Conservation (phyloP, 2,329 filamentous ascomycete species). For the Ceratocystis eucalypticola region DNA sequence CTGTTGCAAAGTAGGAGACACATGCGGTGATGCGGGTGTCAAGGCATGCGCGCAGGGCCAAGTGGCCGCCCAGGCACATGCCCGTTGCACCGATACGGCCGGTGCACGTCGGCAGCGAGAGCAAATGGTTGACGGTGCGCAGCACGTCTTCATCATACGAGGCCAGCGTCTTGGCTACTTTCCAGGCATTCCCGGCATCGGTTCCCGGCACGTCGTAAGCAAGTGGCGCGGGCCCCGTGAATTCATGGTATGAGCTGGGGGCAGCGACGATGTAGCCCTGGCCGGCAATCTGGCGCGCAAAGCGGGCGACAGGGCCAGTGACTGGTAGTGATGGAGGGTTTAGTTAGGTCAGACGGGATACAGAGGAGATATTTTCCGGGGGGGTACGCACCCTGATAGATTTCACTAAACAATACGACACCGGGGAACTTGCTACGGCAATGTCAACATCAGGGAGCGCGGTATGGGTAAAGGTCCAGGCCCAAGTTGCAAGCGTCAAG, state of each 20-base stretch:
- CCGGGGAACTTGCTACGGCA: conserved; percentile 55
- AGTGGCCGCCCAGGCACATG: conserved; percentile 89
- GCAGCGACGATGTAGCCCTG: conserved; percentile 90
- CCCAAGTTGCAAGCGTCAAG: too few relatives aligned
- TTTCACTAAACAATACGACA: conserved; percentile 81
- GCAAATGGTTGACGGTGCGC: conserved; percentile 54
- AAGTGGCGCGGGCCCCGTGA: conserved; percentile 69
- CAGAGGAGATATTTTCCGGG: not conserved
- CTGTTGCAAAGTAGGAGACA: conserved; percentile 84
- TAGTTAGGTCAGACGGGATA: not conserved
- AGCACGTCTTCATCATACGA: conserved; percentile 74
- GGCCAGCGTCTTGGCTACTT: conserved; percentile 68
- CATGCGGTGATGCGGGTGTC: conserved; percentile 63
- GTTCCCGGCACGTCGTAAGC: conserved; percentile 81
- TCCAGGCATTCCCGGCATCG: conserved; percentile 75
- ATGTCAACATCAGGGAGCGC: too few relatives aligned
- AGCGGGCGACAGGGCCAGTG: conserved; percentile 77
- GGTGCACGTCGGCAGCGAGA: conserved; percentile 63
- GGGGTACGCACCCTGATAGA: conserved; percentile 64
- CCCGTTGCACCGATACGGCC: conserved; percentile 67
- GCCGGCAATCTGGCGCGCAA: conserved; percentile 80
- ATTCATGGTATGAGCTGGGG: conserved; percentile 86
- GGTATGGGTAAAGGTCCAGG: too few relatives aligned
- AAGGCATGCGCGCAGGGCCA: conserved; percentile 52
- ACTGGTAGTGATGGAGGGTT: conserved; percentile 37